Base-by-base conservation (phyloP, 306 rosid species). In the Lathyrus aphaca region DNA sequence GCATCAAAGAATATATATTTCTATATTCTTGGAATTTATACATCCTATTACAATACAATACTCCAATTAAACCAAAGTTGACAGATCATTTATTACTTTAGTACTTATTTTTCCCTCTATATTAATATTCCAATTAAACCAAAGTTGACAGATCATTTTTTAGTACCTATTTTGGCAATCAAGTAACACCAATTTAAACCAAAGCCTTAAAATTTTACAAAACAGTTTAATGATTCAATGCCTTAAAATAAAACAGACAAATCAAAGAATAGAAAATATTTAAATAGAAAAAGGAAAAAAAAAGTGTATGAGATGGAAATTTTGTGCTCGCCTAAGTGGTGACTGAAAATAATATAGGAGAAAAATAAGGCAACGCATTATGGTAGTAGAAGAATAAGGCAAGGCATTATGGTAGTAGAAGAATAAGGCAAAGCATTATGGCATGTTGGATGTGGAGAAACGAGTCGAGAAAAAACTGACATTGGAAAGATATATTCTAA, bases 381-480 rank as follows among this genome's bases (percentile, higher is more conserved):
- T 2, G 25, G 25, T 23, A 23, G 2, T 23, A 23, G 25, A 23
- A 23, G 25, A 23, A 23, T 23, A 23, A 23, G 25, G 3, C 25
- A 23, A 23, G 3, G 25, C 25, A 23, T 1, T 23, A 23, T 23
- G 25, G 25, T 23, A 23, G 25, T 23, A 23, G 25, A 23, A 23
- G 25, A 23, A 23, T 23, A 23, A 23, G 25, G 25, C 25, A 23
- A 23, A 40, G 16, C 49, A 55, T n/a, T 67, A 8, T 45, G 58
- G 30, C 12, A 72, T 6, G 30, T 56, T 40, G 65, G 59, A 54
- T 68, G 8, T 30, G 66, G 61, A 73, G 50, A 77, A 59, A 54
- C 45, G 42, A 29, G 40, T 61, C 37, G 72, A 19, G 32, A 37
- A 64, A 64, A 29, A 58, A 43, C 38, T 40, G 44, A 14, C 65